phyloP scores from a whole-genome alignment of 768 basidiomycete genomes.

The Pisolithus tinctorius region DNA sequence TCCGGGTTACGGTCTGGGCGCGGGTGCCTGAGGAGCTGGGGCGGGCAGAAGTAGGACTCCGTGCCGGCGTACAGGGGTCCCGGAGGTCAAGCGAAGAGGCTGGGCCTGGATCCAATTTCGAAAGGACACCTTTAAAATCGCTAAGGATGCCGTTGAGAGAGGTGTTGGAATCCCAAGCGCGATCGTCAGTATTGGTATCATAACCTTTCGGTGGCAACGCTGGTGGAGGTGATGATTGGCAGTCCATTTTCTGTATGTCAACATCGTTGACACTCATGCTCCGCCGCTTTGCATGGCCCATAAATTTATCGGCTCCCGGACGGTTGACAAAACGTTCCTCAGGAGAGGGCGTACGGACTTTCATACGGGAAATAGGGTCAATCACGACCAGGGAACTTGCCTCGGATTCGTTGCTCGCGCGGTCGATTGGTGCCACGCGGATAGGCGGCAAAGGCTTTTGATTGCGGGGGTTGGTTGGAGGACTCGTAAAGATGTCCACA shows the following conservation, averaged over 20 bases:
- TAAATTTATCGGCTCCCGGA: slow-evolving; percentile 20
- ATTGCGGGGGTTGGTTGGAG: slow-evolving; percentile 27
- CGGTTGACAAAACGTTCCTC: slow-evolving; percentile 24
- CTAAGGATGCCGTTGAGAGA: slow-evolving; percentile 57
- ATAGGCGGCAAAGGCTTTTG: slow-evolving; percentile 66
- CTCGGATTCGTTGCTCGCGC: slow-evolving; percentile 38
- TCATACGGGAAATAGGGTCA: slow-evolving; percentile 38
- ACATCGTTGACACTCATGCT: slow-evolving; percentile 71
- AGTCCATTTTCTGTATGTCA: slow-evolving; percentile 43
- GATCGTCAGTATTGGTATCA: slow-evolving; percentile 15
- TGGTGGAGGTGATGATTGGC: slow-evolving; percentile 30
- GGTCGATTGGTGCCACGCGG: slow-evolving; percentile 26
- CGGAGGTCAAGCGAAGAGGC: slow-evolving; percentile 50
- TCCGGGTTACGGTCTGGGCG: slow-evolving; percentile 15
- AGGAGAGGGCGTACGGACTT: slow-evolving; percentile 27
- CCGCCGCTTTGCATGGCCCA: slow-evolving; percentile 44
- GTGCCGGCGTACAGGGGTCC: slow-evolving; percentile 56
- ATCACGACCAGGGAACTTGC: slow-evolving; percentile 54
- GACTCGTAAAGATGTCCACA: slow-evolving; percentile 44
- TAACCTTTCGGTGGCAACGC: slow-evolving; percentile 30
- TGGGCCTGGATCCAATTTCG: slow-evolving; percentile 54
- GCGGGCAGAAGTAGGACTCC: slow-evolving; percentile 32
- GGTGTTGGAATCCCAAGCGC: slow-evolving; percentile 35
- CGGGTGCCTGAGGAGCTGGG: slow-evolving; percentile 30
- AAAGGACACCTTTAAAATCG: slow-evolving; percentile 69